Conservation (phyloP, 371 early-diverging fungal genomes). For the Mucor mucedo region DNA sequence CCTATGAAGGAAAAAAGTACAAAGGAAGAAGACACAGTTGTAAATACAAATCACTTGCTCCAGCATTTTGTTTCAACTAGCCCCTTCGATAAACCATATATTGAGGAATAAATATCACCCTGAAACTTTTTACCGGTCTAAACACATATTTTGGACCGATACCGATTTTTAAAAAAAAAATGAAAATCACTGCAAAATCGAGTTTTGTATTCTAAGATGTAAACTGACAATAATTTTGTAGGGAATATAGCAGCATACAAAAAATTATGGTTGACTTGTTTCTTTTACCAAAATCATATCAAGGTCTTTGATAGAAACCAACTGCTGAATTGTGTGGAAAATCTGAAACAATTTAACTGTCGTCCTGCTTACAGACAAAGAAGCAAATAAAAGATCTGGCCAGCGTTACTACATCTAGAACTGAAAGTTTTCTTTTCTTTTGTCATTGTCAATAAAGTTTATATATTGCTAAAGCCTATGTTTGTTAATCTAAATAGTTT, state of each 20-base stretch:
- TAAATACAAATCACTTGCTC: constrained; percentile 7
- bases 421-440: too few relatives aligned
- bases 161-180: too few relatives aligned
- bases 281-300: constrained; percentile 13
- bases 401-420: background rate
- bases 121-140: too few relatives aligned
- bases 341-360: constrained; percentile 23
- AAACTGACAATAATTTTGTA: background rate
- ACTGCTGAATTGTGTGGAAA: constrained; percentile 15
- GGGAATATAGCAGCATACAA: background rate
- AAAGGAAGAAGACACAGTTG: too few relatives aligned
- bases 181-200: too few relatives aligned
- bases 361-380: constrained; percentile 20
- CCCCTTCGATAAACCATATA: constrained; percentile 12
- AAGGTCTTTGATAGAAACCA: constrained; percentile 16
- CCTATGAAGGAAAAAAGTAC: too few relatives aligned
- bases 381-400: constrained; percentile 8
- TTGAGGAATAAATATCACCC: constrained; percentile 22
- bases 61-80: constrained; percentile 19
- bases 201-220: too few relatives aligned
- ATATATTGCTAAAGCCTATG: too few relatives aligned
- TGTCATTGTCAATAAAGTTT: background rate
- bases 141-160: too few relatives aligned
- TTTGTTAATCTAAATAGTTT: too few relatives aligned
- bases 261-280: constrained; percentile 1